Evolutionary conservation across 768 basidiomycete species (phyloP), one percentile per base, ranked within the genome.

Genomic region (Cytidiella melzeri): DNA sequence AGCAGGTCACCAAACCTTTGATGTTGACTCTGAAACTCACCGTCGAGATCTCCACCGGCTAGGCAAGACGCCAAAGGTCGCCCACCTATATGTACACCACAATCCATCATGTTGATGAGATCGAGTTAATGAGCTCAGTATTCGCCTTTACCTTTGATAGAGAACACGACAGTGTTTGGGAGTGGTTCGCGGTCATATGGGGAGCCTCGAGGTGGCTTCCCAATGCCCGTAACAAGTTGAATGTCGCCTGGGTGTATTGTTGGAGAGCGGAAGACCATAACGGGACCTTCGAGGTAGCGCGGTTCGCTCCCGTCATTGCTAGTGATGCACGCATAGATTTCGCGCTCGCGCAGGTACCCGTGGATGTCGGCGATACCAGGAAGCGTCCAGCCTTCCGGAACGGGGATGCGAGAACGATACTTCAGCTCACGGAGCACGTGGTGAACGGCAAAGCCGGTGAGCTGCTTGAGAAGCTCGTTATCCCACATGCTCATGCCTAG

Each of bases 41-140:
- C 84, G 57, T 87, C 84, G 12, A 85, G 66, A 57, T 87, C 86
- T 0, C 84, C 84, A 3, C 85, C 84, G 1, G 83, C 83, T 0
- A 84, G 69, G 50, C 70, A 81, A 3, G 81, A 79, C 0, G 83
- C 76, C 19, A 86, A 56, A 0, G 85, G 81, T 19, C 84, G 73
- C 12, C 61, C 46, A 6, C 83, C 84, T 84, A 39, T 3, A 48
- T 10, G 39, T 28, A 26, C 46, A 46, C 43, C 28, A 21, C 24
- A 28, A 38, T 20, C 38, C 6, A 34, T 11, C 30, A 39, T 18
- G 37, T n/a, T 38, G n/a, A 51, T 30, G 26, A 18, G n/a, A n/a
- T 13, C 25, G 25, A 40, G 6, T 19, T 11, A 20, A 26, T 7
- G 13, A n/a, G 4, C 7, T 60, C 21, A n/a, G n/a, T n/a, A n/a